These are phyloP conservation scores for Candida boleticola DNA, from an alignment of 805 yeast genomes.

Conservation along the genomic window DNA sequence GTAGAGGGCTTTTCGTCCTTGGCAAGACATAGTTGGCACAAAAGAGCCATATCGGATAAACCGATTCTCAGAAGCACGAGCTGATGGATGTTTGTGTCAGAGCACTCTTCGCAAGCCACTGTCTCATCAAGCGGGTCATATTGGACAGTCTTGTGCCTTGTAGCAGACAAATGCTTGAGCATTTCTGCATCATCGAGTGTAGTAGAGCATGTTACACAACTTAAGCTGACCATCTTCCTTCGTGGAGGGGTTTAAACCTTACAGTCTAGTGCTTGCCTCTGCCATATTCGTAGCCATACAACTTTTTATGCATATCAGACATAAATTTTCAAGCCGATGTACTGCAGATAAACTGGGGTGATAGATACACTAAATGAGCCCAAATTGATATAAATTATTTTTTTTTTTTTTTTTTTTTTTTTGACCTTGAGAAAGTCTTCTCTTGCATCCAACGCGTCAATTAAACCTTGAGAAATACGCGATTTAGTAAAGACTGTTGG, in stretches of 20 bases:
- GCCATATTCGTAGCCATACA: too few relatives aligned
- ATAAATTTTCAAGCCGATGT: too few relatives aligned
- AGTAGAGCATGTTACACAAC: slow-evolving; percentile 48
- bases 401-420: neutral
- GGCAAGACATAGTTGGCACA: slow-evolving; percentile 46
- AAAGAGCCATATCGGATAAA: slow-evolving; percentile 50
- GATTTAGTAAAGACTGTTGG: too few relatives aligned
- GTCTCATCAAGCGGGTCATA: slow-evolving; percentile 36
- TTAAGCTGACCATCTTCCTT: slow-evolving; percentile 18
- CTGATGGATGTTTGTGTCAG: slow-evolving; percentile 52
- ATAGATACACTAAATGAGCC: too few relatives aligned
- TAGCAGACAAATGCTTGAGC: slow-evolving; percentile 50
- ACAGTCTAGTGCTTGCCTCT: too few relatives aligned
- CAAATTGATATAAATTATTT: neutral
- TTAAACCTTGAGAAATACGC: neutral
- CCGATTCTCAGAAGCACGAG: slow-evolving; percentile 52
- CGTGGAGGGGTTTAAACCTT: too few relatives aligned
- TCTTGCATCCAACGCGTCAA: slow-evolving; percentile 3
- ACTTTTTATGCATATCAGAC: too few relatives aligned
- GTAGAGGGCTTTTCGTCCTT: slow-evolving; percentile 49
- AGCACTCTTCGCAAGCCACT: slow-evolving; percentile 56
- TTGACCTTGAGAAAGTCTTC: neutral
- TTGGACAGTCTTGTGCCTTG: slow-evolving; percentile 51
- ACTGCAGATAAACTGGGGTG: too few relatives aligned
- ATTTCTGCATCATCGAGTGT: slow-evolving; percentile 35